These are phyloP conservation scores for Globisporangium carolinianum DNA, from an alignment of 352 stramenopile species.

Conservation along the genomic window DNA sequence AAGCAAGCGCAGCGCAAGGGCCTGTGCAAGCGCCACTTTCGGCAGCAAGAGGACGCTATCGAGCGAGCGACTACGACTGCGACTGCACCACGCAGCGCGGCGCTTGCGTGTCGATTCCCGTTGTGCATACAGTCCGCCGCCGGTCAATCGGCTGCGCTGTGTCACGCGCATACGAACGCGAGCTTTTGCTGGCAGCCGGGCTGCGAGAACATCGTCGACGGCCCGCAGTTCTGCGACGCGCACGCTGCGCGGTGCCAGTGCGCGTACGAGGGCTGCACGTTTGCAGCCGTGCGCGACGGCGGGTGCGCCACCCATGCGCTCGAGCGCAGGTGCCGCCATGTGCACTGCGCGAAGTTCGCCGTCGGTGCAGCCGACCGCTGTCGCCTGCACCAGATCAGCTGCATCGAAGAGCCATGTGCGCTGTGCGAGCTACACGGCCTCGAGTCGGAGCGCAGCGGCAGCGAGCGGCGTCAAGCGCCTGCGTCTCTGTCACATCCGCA, in stretches of 20 bases:
- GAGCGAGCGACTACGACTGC: background rate
- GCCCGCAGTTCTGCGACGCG: constrained; percentile 48
- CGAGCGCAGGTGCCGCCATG: constrained; percentile 42
- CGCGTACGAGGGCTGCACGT: constrained; percentile 48
- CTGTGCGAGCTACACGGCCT: constrained; percentile 34
- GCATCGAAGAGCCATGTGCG: constrained; percentile 38
- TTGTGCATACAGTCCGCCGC: constrained; percentile 28
- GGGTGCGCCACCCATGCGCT: constrained; percentile 41
- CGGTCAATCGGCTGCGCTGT: constrained; percentile 22
- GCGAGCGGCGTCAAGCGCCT: background rate
- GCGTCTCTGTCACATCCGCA: background rate
- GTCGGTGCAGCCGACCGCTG: constrained; percentile 23
- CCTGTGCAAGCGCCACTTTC: constrained; percentile 62
- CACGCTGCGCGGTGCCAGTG: constrained; percentile 48
- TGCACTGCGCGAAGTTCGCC: constrained; percentile 59
- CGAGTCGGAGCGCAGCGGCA: background rate
- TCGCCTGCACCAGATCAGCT: constrained; percentile 44
- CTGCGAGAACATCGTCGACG: constrained; percentile 52
- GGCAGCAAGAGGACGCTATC: constrained; percentile 23
- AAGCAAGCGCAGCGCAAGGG: constrained; percentile 60
- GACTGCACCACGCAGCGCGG: background rate
- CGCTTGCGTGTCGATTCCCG: constrained; percentile 32
- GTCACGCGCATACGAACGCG: constrained; percentile 33
- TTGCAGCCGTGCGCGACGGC: constrained; percentile 19
- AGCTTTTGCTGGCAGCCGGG: constrained; percentile 56